Base-by-base conservation (phyloP, 805 yeast genomes). In the Debaryomyces tyrocola region DNA sequence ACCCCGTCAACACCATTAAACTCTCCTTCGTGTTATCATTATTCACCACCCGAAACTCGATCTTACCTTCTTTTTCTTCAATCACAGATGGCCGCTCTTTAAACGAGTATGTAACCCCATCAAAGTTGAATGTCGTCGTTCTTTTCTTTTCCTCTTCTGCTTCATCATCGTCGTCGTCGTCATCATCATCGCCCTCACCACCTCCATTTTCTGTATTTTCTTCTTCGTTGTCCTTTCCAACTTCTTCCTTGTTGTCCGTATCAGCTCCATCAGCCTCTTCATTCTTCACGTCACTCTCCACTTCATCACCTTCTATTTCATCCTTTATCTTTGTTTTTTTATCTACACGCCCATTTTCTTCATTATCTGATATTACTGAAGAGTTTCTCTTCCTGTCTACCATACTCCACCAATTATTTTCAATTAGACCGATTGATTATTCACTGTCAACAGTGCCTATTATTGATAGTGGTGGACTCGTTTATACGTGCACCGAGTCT, bases 11-110 rank as follows among this genome's bases (percentile, higher is more conserved):
- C 41, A 94, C 92, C 76, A 94, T 89, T 74, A 94, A 73, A 64
- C 81, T 89, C 58, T 94, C 99, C 50, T 78, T 78, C 2, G 90
- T 77, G 60, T 90, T 89, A 64, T 94, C 98, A 69, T 94, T 92
- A 66, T 94, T 94, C 21, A 94, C 99, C 28, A 94, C 99, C 46
- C 98, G 76, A 60, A 94, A 92, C 64, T 92, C 97, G 49, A 94
- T 94, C 55, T 86, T 84, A 0, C 96, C 96, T 51, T 90, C 96
- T 47, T 86, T 80, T 60, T 94, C 99, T 62, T 92, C 99, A 9
- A 91, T 76, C 4, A 90, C 98, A 4, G 97, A 90, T 0, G 98
- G 94, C 48, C 97, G 76, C 63, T 92, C 98, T 56, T 87, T 88
- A 67, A 87, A 94, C 18, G 88, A 81, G 63, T 91, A 90, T 47